These are phyloP conservation scores for Serendipita sp. DNA, from an alignment of 768 basidiomycete genomes.

Conservation along the genomic window DNA sequence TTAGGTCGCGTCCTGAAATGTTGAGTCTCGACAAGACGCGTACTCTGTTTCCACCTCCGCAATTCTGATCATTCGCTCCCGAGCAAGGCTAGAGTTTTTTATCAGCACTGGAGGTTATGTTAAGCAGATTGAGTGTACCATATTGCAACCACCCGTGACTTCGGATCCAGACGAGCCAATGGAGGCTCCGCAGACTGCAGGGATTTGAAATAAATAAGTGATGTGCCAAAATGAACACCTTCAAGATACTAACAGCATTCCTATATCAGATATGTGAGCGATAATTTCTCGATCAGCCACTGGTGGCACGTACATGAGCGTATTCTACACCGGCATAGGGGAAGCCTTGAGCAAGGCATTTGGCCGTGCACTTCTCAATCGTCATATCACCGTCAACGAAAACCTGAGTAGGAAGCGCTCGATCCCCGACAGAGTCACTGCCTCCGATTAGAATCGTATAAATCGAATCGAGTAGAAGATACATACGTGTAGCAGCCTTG, in stretches of 20 bases:
- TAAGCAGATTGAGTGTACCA: constrained; percentile 42
- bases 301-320: constrained; percentile 25
- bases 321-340: constrained; percentile 32
- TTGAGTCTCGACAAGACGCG: background rate
- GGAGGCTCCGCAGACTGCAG: constrained; percentile 32
- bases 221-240: background rate
- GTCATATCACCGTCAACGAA: constrained; percentile 30
- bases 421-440: background rate
- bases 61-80: background rate
- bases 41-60: background rate
- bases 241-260: background rate
- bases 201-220: background rate
- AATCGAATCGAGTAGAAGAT: background rate
- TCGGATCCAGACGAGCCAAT: constrained; percentile 33
- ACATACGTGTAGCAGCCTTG: background rate
- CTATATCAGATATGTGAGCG: too few species aligned
- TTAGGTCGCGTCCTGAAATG: background rate
- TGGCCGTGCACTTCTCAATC: constrained; percentile 33
- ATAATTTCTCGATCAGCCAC: too few species aligned
- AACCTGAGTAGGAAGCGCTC: background rate
- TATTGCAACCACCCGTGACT: constrained; percentile 39
- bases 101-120: too few species aligned
- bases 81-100: too few species aligned
- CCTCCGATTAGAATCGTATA: background rate
- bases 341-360: constrained; percentile 29